Conservation (phyloP, 2,329 filamentous ascomycete species). For the Cordyceps tenuipes region DNA sequence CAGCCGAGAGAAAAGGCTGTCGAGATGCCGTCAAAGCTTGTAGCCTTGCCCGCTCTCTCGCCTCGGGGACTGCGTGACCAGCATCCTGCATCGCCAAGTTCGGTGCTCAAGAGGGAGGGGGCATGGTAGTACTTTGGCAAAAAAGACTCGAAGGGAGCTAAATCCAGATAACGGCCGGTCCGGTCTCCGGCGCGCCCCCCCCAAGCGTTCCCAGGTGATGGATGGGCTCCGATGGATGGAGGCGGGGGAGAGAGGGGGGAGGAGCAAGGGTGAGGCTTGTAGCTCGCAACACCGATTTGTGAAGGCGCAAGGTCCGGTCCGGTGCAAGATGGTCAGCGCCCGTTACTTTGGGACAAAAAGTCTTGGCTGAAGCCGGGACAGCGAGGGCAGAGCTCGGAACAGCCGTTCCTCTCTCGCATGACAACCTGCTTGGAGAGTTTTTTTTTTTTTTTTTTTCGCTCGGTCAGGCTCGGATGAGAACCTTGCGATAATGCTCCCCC, state of each 20-base stretch:
- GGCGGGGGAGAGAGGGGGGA: not conserved
- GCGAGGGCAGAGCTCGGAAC: not conserved
- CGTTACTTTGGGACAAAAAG: not conserved
- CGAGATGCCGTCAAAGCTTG: not conserved
- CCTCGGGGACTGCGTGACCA: not conserved
- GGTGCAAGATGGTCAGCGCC: not conserved
- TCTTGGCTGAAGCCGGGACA: not conserved
- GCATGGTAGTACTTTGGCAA: not conserved
- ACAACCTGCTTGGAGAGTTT: not conserved
- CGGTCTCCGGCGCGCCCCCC: too few species aligned
- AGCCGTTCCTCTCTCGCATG: not conserved
- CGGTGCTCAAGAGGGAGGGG: not conserved
- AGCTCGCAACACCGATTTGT: not conserved
- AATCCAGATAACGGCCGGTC: not conserved
- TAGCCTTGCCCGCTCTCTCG: not conserved
- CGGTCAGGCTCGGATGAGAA: not conserved
- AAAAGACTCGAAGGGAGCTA: not conserved
- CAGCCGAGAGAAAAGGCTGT: not conserved
- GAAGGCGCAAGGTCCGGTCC: not conserved
- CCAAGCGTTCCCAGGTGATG: not conserved
- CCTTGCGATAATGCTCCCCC: not conserved
- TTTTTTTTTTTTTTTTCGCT: not conserved
- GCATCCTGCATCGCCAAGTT: not conserved
- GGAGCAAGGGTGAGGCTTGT: not conserved
- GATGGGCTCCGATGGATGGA: constrained; percentile 9